phyloP scores from a whole-genome alignment of 2,329 filamentous ascomycete species.

The Blastomyces parvus region DNA sequence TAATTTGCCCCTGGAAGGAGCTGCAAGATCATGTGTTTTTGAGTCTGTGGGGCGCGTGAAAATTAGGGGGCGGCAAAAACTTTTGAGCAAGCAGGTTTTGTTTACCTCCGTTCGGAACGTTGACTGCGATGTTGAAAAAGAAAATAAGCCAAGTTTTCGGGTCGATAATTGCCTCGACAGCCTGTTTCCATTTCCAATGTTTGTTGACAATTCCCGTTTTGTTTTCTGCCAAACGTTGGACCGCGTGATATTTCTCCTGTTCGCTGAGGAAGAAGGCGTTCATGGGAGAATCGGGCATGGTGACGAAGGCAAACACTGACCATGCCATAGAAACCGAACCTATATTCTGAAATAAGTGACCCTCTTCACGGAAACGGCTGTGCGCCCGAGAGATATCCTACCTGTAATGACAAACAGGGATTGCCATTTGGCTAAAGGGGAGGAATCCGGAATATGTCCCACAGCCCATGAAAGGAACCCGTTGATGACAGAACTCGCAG shows the following conservation, averaged over 20 bases:
- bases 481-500: conserved; percentile 25
- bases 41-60: background rate
- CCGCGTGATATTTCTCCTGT: conserved; percentile 44
- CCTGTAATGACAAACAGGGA: conserved; percentile 50
- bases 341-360: conserved; percentile 5
- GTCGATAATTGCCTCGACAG: conserved; percentile 27
- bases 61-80: background rate
- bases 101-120: conserved; percentile 34
- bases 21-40: background rate
- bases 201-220: conserved; percentile 30
- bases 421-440: conserved; percentile 43
- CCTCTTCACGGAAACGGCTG: background rate
- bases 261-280: conserved; percentile 48
- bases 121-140: conserved; percentile 26
- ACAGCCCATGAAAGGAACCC: conserved; percentile 41
- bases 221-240: conserved; percentile 30
- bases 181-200: conserved; percentile 24
- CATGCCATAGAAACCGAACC: conserved; percentile 40
- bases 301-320: conserved; percentile 39
- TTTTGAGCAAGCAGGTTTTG: background rate
- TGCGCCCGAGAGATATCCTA: background rate
- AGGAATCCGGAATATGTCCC: conserved; percentile 41
- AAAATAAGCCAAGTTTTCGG: conserved; percentile 31
- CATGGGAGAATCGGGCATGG: conserved; percentile 36
- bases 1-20: background rate